phyloP scores from a whole-genome alignment of 1,284 basidiomycete genomes.

The Prillingera fragicola region DNA sequence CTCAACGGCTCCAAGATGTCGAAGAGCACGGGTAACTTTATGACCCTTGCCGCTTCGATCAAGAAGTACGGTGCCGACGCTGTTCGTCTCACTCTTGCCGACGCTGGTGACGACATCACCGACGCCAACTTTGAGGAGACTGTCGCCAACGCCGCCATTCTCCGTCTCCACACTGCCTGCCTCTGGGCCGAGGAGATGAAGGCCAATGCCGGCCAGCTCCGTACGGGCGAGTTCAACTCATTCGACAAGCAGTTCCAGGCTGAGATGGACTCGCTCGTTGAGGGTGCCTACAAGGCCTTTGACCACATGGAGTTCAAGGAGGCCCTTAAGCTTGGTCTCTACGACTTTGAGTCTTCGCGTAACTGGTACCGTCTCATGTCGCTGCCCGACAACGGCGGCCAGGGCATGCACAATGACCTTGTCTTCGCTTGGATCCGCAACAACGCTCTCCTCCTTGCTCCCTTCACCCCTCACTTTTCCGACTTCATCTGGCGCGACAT shows the following conservation, averaged over 20 bases:
- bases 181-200: conserved; percentile 87
- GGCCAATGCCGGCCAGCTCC: conserved; percentile 59
- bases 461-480: conserved; percentile 90
- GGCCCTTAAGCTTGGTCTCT: conserved; percentile 91
- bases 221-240: conserved; percentile 54
- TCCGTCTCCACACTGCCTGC: conserved; percentile 85
- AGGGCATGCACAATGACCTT: conserved; percentile 80
- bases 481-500: conserved; percentile 83
- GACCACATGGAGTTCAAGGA: conserved; percentile 88
- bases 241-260: conserved; percentile 88
- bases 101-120: conserved; percentile 95
- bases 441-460: conserved; percentile 71
- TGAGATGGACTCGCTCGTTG: conserved; percentile 81
- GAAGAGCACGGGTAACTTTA: conserved; percentile 72
- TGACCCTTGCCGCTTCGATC: conserved; percentile 49
- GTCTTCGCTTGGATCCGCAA: conserved; percentile 72
- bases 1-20: conserved; percentile 99
- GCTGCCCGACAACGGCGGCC: conserved; percentile 56
- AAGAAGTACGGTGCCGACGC: conserved; percentile 55
- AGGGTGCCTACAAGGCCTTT: conserved; percentile 71
- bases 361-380: conserved; percentile 97
- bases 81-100: conserved; percentile 84
- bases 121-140: conserved; percentile 91
- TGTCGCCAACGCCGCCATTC: conserved; percentile 94
- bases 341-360: conserved; percentile 84